Percentiles rank a stretch among this genome's conserved stretches.
These are phyloP conservation scores for Pelargonium nanum DNA, from an alignment of 345 rosid species.

Conservation along the genomic window DNA sequence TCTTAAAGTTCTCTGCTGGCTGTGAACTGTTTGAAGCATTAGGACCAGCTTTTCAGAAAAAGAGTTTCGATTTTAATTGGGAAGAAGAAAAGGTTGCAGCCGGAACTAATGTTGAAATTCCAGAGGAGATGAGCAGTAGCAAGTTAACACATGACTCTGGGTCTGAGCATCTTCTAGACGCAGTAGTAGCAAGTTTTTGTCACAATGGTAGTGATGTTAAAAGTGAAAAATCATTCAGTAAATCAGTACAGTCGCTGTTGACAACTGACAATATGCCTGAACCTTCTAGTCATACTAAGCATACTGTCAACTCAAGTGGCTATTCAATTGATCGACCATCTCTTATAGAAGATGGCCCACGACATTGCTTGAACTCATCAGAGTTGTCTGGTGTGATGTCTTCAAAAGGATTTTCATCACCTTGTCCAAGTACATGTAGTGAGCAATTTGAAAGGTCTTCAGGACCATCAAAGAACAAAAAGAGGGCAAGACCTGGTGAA, in stretches of 20 bases:
- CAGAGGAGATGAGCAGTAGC: constrained; percentile 46
- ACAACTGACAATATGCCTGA: constrained; percentile 40
- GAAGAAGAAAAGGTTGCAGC: constrained; percentile 40
- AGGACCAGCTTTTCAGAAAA: constrained; percentile 54
- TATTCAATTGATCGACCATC: constrained; percentile 37
- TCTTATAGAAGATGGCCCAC: constrained; percentile 30
- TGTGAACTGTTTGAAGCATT: constrained; percentile 78
- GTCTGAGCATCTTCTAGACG: constrained; percentile 80
- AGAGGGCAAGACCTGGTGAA: constrained; percentile 83
- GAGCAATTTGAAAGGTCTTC: constrained; percentile 53
- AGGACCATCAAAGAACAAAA: constrained; percentile 57
- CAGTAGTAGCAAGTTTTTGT: constrained; percentile 69
- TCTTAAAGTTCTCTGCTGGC: constrained; percentile 51
- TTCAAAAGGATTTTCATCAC: constrained; percentile 60
- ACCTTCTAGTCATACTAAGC: constrained; percentile 35
- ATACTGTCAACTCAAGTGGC: constrained; percentile 28
- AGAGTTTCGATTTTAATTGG: constrained; percentile 22
- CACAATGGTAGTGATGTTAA: constrained; percentile 34
- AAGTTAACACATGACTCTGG: constrained; percentile 44
- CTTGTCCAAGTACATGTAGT: constrained; percentile 52
- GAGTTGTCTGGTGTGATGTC: constrained; percentile 51
- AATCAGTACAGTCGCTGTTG: constrained; percentile 40
- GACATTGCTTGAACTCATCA: constrained; percentile 35
- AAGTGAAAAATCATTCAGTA: constrained; percentile 41
- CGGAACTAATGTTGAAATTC: constrained; percentile 27